Percentiles rank a stretch among this genome's conserved stretches.
phyloP scores from a whole-genome alignment of 805 yeast genomes.

The Yarrowia alimentaria region DNA sequence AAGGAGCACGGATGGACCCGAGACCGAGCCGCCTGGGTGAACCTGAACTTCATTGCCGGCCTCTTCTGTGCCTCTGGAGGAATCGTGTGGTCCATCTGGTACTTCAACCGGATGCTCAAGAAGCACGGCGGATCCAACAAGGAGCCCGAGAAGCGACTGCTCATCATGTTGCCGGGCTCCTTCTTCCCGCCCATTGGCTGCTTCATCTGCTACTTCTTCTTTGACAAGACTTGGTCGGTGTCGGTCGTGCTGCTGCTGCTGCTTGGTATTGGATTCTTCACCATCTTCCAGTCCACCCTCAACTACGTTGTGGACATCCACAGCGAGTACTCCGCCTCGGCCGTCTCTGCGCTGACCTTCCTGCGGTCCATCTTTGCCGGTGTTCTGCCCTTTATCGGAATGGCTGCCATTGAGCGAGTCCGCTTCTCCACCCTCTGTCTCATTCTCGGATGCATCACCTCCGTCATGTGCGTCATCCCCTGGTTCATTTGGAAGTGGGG shows the following conservation, averaged over 20 bases:
- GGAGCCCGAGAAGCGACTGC: conserved; percentile 29
- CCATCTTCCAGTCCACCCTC: conserved; percentile 30
- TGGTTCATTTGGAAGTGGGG: conserved; percentile 22
- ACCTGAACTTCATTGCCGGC: conserved; percentile 29
- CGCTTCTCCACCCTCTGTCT: conserved; percentile 9
- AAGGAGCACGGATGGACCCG: conserved; percentile 28
- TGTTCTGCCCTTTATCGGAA: conserved; percentile 24
- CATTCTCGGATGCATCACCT: conserved; percentile 11
- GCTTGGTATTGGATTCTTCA: conserved; percentile 29
- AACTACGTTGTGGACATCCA: conserved; percentile 30
- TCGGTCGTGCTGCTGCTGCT: conserved; percentile 18
- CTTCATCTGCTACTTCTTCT: conserved; percentile 23
- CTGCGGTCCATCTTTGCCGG: conserved; percentile 30
- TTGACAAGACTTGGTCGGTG: conserved; percentile 16
- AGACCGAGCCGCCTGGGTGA: conserved; percentile 24
- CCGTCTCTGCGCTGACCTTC: conserved; percentile 28
- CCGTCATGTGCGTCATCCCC: conserved; percentile 1
- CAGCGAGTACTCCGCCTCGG: conserved; percentile 29
- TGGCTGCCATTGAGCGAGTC: conserved; percentile 9
- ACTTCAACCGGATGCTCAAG: conserved; percentile 24
- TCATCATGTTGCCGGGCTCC: conserved; percentile 30
- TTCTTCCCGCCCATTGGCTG: conserved; percentile 29
- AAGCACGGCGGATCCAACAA: conserved; percentile 24
- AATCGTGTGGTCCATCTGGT: conserved; percentile 16
- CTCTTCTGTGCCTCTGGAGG: conserved; percentile 28